Percentiles rank a stretch among this genome's conserved stretches.
phyloP scores from a whole-genome alignment of 495 filamentous ascomycete genomes.

The Aspergillus olivimuriae region DNA sequence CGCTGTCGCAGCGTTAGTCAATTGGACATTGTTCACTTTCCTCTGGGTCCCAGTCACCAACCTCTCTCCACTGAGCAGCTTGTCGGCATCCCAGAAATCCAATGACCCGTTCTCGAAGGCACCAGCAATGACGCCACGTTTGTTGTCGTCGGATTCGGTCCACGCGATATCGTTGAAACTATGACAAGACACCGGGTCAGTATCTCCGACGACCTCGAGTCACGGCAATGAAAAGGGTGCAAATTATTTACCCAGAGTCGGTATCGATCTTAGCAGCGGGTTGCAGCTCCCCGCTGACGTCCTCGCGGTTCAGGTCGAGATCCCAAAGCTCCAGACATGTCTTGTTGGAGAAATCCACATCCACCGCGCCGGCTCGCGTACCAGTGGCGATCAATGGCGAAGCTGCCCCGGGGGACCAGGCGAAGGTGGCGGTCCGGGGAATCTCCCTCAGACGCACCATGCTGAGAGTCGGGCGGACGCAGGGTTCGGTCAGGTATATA shows the following conservation, averaged over 20 bases:
- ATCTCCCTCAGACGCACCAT: slow-evolving; percentile 97
- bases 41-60: slow-evolving; percentile 16
- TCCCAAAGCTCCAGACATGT: slow-evolving; percentile 97
- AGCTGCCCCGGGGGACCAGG: slow-evolving; percentile 78
- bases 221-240: not conserved
- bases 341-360: slow-evolving; percentile 95
- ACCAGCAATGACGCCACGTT: slow-evolving; percentile 85
- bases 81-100: slow-evolving; percentile 91
- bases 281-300: slow-evolving; percentile 74
- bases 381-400: slow-evolving; percentile 87
- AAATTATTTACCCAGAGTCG: slow-evolving; percentile 81
- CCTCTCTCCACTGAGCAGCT: slow-evolving; percentile 61
- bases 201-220: too few relatives aligned
- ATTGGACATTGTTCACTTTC: not conserved
- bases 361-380: slow-evolving; percentile 88
- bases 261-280: slow-evolving; percentile 76
- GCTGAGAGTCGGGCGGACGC: slow-evolving; percentile 31
- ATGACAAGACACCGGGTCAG: slow-evolving; percentile 2
- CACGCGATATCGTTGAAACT: slow-evolving; percentile 98
- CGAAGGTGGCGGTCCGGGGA: slow-evolving; percentile 90
- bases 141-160: slow-evolving; percentile 70
- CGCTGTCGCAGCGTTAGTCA: slow-evolving; percentile 41
- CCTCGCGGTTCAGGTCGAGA: slow-evolving; percentile 65
- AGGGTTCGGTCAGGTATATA: too few relatives aligned
- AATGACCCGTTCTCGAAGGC: slow-evolving; percentile 95